phyloP scores from a whole-genome alignment of 106 monocot species.

The Hemerocallis citrina region DNA sequence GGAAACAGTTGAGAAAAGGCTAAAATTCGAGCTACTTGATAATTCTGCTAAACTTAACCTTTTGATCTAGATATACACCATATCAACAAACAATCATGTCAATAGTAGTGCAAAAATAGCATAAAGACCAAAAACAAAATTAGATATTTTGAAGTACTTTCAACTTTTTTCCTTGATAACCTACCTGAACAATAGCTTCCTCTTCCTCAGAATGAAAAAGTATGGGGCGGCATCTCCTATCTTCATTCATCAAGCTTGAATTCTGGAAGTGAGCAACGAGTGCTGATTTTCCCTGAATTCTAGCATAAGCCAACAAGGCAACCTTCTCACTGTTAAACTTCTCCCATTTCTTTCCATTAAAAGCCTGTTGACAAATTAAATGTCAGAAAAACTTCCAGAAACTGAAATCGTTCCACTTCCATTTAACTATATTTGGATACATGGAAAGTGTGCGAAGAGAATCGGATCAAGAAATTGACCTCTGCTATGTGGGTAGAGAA shows the following conservation, averaged over 20 bases:
- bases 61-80: too few species aligned
- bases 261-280: conserved; percentile 39
- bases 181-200: conserved; percentile 30
- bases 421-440: conserved; percentile 36
- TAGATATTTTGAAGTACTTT: too few species aligned
- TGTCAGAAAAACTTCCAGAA: conserved; percentile 43
- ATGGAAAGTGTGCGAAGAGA: not conserved
- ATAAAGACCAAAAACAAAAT: too few species aligned
- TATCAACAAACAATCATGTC: too few species aligned
- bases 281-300: conserved; percentile 40
- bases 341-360: too few species aligned
- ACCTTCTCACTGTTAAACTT: too few species aligned
- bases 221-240: conserved; percentile 42
- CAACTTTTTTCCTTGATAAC: not conserved
- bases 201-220: conserved; percentile 28
- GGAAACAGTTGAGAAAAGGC: too few species aligned
- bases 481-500: not conserved
- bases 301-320: too few species aligned
- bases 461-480: not conserved
- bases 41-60: too few species aligned
- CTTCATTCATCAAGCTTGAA: too few species aligned
- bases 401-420: conserved; percentile 49
- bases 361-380: conserved; percentile 34
- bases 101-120: too few species aligned
- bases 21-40: too few species aligned